Evolutionary conservation across 768 basidiomycete species (phyloP).

Genomic region (Termitomyces sp.): DNA sequence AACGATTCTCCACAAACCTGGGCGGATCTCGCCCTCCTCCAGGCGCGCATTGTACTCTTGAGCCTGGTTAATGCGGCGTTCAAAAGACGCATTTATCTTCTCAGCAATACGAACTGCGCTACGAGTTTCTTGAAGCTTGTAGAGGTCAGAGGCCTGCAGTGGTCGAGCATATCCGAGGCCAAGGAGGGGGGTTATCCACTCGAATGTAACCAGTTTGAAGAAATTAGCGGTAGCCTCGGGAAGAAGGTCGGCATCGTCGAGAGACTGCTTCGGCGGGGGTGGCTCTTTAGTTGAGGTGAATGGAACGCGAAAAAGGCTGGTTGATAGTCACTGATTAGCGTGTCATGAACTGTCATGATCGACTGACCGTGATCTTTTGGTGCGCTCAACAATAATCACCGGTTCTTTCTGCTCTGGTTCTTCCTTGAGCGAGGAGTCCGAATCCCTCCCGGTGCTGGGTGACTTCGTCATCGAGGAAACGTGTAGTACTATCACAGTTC

Average conservation of each 20-base stretch:
- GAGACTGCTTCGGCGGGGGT: conserved; percentile 44
- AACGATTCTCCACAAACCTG: conserved; percentile 45
- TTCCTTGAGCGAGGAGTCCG: conserved; percentile 1
- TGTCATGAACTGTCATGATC: neutral
- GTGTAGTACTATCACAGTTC: conserved; percentile 12
- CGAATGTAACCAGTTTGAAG: conserved; percentile 60
- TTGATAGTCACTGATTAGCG: neutral
- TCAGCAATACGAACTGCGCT: conserved; percentile 59
- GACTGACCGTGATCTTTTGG: conserved; percentile 10
- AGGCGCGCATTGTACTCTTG: conserved; percentile 70
- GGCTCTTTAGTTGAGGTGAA: conserved; percentile 37
- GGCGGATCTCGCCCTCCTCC: conserved; percentile 57
- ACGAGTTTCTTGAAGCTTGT: conserved; percentile 66
- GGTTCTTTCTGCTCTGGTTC: neutral
- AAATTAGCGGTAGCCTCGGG: conserved; percentile 67
- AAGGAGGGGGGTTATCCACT: conserved; percentile 74
- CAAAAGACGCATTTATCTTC: conserved; percentile 62
- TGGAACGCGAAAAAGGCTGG: conserved; percentile 31
- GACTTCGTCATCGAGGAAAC: conserved; percentile 7
- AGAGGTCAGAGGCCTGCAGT: conserved; percentile 77
- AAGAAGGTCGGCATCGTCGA: conserved; percentile 57
- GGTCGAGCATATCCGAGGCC: conserved; percentile 76
- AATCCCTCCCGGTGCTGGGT: neutral
- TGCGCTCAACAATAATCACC: conserved; percentile 1
- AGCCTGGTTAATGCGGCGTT: conserved; percentile 50